A percentile compares a stretch with the other conserved stretches of the same genome.
These are phyloP conservation scores for Eucalyptus paniculata DNA, from an alignment of 345 rosid species.

Conservation along the genomic window DNA sequence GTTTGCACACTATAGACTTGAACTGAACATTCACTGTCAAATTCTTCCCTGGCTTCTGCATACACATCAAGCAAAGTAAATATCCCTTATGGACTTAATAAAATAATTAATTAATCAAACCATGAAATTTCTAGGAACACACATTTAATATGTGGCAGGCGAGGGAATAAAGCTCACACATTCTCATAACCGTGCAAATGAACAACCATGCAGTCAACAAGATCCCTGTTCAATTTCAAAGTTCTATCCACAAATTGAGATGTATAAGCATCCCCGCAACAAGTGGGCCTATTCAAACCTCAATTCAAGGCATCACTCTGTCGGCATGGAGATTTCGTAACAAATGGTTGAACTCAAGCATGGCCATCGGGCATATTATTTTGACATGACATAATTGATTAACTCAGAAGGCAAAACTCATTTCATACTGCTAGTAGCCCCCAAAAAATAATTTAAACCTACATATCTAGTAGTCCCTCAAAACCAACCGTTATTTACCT, in stretches of 20 bases:
- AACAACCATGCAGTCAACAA: background rate
- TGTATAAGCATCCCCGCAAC: background rate
- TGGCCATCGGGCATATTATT: background rate
- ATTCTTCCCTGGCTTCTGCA: conserved; percentile 78
- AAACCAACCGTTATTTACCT: background rate
- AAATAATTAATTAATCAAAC: background rate
- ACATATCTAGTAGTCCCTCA: background rate
- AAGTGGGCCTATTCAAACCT: background rate
- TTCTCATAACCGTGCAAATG: background rate
- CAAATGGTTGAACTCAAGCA: background rate
- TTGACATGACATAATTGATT: background rate
- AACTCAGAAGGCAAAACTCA: background rate
- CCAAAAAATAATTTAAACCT: background rate
- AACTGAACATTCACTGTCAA: conserved; percentile 46
- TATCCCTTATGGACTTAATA: background rate
- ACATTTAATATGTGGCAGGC: background rate
- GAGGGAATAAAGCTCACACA: background rate
- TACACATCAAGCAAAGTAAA: background rate
- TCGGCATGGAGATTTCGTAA: background rate
- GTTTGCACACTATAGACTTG: conserved; percentile 85
- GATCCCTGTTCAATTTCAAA: background rate
- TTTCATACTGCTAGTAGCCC: background rate
- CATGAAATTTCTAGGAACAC: background rate
- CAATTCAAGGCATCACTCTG: background rate
- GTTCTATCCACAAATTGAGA: background rate